Evolutionary conservation across 2,329 filamentous ascomycete genomes (phyloP).

Genomic region (Fusarium euwallaceae): DNA sequence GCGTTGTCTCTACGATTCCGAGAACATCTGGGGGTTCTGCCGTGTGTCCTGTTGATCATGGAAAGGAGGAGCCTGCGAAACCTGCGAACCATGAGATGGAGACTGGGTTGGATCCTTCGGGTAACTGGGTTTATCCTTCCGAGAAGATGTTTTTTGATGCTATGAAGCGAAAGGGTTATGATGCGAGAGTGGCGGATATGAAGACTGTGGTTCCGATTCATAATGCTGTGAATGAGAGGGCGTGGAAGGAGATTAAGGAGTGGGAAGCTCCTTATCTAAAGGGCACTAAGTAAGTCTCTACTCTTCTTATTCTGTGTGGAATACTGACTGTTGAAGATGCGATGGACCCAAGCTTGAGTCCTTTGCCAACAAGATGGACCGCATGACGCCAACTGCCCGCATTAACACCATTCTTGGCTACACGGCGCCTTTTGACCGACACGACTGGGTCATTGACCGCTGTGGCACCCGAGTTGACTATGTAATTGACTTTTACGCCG

Average conservation of each 20-base stretch:
- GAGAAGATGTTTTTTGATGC: conserved; percentile 99
- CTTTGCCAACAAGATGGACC: conserved; percentile 79
- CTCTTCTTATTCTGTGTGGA: rapidly evolving
- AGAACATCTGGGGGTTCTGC: conserved; percentile 62
- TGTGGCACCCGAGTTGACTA: conserved; percentile 91
- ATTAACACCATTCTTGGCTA: conserved; percentile 90
- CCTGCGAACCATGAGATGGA: conserved; percentile 83
- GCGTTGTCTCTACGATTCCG: conserved; percentile 85
- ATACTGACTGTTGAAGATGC: conserved; percentile 51
- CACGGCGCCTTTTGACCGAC: conserved; percentile 90
- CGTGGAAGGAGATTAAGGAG: conserved; percentile 89
- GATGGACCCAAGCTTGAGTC: conserved; percentile 87
- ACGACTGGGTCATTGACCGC: conserved; percentile 97
- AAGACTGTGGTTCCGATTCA: conserved; percentile 95
- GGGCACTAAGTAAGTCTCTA: conserved; percentile 64
- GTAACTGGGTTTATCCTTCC: conserved; percentile 97
- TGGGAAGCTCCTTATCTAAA: conserved; percentile 83
- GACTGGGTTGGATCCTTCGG: conserved; percentile 77
- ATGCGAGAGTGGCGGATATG: conserved; percentile 81
- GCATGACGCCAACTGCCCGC: conserved; percentile 85
- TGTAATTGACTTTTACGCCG: conserved; percentile 97
- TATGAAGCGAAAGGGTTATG: conserved; percentile 90
- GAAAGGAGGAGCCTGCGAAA: conserved; percentile 36
- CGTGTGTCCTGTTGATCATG: conserved; percentile 56
- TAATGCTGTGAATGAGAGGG: conserved; percentile 97